Percentiles rank a stretch among this genome's conserved stretches.
Conservation (phyloP, 2,329 filamentous ascomycete species). For the Pseudogymnoascus sp. region DNA sequence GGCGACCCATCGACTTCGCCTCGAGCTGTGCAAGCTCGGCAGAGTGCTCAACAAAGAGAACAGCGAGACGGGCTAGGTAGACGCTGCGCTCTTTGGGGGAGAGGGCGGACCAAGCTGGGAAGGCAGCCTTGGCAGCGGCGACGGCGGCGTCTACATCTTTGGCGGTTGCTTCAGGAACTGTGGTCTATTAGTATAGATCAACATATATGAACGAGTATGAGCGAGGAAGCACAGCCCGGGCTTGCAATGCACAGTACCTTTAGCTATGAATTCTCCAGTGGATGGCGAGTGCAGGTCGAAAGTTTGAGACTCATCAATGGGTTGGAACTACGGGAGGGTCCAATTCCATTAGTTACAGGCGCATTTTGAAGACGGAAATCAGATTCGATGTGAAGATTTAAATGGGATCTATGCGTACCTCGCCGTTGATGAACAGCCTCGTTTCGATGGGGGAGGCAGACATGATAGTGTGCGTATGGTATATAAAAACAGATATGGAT, state of each 20-base stretch:
- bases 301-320: not conserved
- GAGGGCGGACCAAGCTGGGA: slow-evolving; percentile 38
- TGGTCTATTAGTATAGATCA: not conserved
- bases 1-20: slow-evolving; percentile 39
- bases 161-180: slow-evolving; percentile 33
- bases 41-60: slow-evolving; percentile 28
- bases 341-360: not conserved
- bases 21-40: slow-evolving; percentile 39
- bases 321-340: not conserved
- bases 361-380: not conserved
- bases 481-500: not conserved
- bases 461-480: not conserved
- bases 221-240: not conserved
- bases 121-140: slow-evolving; percentile 36
- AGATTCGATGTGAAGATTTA: not conserved
- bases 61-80: slow-evolving; percentile 26
- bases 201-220: not conserved
- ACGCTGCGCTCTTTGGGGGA: slow-evolving; percentile 36
- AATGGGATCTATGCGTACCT: not conserved
- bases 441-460: slow-evolving; percentile 5
- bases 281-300: not conserved
- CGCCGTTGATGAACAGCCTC: slow-evolving; percentile 11
- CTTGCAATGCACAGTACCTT: not conserved
- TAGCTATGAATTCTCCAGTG: not conserved
- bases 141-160: slow-evolving; percentile 41